phyloP scores from a whole-genome alignment of 495 filamentous ascomycete species.

The Trichoderma gamsii region DNA sequence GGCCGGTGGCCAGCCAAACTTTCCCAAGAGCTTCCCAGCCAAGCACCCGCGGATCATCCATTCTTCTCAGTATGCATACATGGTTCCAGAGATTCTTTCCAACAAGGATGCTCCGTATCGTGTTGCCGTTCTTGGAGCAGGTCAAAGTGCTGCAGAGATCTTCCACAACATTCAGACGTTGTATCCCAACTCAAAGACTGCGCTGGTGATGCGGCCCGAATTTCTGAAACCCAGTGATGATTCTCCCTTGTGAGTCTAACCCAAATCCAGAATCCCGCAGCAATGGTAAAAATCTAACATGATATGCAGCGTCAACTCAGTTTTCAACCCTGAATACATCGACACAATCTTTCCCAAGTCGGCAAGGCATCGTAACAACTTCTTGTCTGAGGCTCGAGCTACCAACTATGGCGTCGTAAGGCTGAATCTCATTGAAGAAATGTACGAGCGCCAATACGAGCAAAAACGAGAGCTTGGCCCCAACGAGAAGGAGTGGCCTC shows the following conservation, averaged over 20 bases:
- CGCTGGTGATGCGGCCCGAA: slow-evolving; percentile 67
- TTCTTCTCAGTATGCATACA: slow-evolving; percentile 77
- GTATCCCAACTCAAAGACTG: slow-evolving; percentile 74
- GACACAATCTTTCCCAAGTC: slow-evolving; percentile 64
- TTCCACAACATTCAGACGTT: slow-evolving; percentile 80
- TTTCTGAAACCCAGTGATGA: slow-evolving; percentile 89
- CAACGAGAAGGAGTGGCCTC: slow-evolving; percentile 69
- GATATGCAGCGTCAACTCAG: slow-evolving; percentile 73
- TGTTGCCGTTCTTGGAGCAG: slow-evolving; percentile 79
- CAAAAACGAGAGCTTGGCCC: slow-evolving; percentile 63
- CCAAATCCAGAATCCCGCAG: neutral
- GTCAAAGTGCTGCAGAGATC: slow-evolving; percentile 92
- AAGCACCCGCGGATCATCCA: slow-evolving; percentile 68
- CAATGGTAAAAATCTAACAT: neutral
- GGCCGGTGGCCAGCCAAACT: slow-evolving; percentile 70
- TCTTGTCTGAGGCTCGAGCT: slow-evolving; percentile 58
- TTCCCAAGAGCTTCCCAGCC: slow-evolving; percentile 60
- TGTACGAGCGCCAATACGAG: slow-evolving; percentile 79
- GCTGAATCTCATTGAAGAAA: slow-evolving; percentile 74
- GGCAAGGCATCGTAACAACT: slow-evolving; percentile 52
- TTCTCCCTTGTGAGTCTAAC: slow-evolving; percentile 73
- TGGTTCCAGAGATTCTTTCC: slow-evolving; percentile 52
- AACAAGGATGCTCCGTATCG: slow-evolving; percentile 54
- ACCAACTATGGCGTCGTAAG: slow-evolving; percentile 96
- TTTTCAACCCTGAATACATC: slow-evolving; percentile 83